These are phyloP conservation scores for Trichoderma sp. DNA, from an alignment of 2,329 filamentous ascomycete genomes.

Conservation along the genomic window DNA sequence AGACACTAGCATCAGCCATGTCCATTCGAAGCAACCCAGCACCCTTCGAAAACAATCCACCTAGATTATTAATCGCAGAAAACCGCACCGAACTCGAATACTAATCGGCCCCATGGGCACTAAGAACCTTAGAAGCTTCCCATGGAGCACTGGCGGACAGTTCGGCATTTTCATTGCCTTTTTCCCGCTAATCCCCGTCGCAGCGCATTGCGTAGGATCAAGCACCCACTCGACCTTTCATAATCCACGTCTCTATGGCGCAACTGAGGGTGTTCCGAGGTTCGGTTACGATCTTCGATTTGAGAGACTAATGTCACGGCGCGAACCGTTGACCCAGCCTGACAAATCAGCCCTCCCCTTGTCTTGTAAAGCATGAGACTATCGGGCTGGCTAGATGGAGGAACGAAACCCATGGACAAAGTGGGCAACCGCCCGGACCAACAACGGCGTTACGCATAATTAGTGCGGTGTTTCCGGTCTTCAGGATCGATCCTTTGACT, in stretches of 20 bases:
- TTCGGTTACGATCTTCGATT: neutral
- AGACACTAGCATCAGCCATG: neutral
- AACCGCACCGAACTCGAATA: neutral
- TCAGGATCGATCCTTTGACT: neutral
- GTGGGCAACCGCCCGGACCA: neutral
- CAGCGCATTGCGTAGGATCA: neutral
- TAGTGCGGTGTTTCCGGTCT: neutral
- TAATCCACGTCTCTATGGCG: conserved; percentile 17
- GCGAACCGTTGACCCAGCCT: neutral
- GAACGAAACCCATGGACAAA: neutral
- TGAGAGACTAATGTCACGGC: neutral
- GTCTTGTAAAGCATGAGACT: neutral
- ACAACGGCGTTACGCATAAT: neutral
- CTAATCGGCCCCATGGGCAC: neutral
- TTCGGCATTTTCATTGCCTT: neutral
- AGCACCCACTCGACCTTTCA: neutral
- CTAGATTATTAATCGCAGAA: neutral
- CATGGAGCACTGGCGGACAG: neutral
- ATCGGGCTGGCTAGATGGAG: neutral
- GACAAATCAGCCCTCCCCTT: neutral
- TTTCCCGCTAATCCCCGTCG: neutral
- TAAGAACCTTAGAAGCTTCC: neutral
- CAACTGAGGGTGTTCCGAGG: conserved; percentile 30
- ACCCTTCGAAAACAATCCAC: neutral
- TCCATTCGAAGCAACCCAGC: neutral